These are phyloP conservation scores for Barnettozyma californica DNA, from an alignment of 805 yeast genomes.

Conservation along the genomic window DNA sequence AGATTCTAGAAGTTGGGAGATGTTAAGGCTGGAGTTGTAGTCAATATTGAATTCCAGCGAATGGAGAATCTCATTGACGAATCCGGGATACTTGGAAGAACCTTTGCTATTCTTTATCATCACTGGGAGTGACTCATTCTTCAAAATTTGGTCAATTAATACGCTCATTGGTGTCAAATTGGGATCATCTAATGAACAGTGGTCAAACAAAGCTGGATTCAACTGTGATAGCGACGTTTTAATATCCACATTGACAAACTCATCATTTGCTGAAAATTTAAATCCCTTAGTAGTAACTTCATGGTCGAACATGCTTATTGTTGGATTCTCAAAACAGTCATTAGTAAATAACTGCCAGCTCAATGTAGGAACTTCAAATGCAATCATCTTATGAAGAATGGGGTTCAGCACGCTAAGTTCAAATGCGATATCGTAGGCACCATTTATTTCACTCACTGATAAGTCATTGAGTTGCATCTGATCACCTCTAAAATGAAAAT, in stretches of 20 bases:
- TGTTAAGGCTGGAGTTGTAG: conserved; percentile 13
- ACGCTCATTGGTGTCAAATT: conserved; percentile 14
- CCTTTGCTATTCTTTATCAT: conserved; percentile 19
- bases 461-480: conserved; percentile 23
- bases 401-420: conserved; percentile 20
- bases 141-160: conserved; percentile 12
- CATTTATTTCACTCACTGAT: conserved; percentile 14
- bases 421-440: conserved; percentile 21
- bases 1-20: conserved; percentile 27
- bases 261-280: conserved; percentile 14
- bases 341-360: conserved; percentile 33
- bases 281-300: conserved; percentile 9
- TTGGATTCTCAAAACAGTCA: conserved; percentile 31
- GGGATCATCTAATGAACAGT: conserved; percentile 9
- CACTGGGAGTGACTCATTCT: conserved; percentile 17
- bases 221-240: conserved; percentile 8
- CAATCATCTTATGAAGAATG: conserved; percentile 15
- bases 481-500: conserved; percentile 18
- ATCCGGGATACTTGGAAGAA: conserved; percentile 15
- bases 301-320: conserved; percentile 26
- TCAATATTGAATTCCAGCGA: conserved; percentile 13
- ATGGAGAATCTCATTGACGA: conserved; percentile 19
- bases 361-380: conserved; percentile 29
- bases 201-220: conserved; percentile 1
- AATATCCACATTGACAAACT: conserved; percentile 10